Percentiles rank a stretch among this genome's conserved stretches.
These are phyloP conservation scores for Plantago major DNA, from an alignment of 257 asterid genomes.

Conservation along the genomic window DNA sequence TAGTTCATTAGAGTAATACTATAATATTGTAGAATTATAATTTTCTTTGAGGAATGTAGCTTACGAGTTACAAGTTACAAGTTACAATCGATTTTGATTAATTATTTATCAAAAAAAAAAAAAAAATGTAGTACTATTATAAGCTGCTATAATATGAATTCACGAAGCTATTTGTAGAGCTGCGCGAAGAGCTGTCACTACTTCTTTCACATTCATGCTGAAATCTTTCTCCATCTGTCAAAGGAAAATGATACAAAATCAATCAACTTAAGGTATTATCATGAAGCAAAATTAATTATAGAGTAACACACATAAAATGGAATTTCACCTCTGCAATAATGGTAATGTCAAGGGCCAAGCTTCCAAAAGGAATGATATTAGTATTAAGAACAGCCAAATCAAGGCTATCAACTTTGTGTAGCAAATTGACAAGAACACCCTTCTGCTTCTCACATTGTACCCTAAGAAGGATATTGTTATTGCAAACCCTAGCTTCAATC, in stretches of 20 bases:
- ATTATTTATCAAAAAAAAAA: neutral
- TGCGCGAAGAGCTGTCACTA: conserved; percentile 23
- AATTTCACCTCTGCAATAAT: conserved; percentile 35
- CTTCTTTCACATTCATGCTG: conserved; percentile 24
- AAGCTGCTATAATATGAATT: neutral
- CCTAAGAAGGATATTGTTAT: conserved; percentile 28
- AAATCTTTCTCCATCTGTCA: conserved; percentile 29
- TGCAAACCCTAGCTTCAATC: conserved; percentile 29
- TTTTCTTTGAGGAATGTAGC: too few species aligned
- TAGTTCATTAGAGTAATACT: too few species aligned
- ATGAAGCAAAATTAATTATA: neutral
- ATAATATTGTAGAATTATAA: too few species aligned
- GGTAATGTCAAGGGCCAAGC: conserved; percentile 30
- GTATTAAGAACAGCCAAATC: conserved; percentile 29
- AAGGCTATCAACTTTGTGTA: conserved; percentile 33
- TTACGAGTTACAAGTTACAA: too few species aligned
- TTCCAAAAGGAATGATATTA: conserved; percentile 32
- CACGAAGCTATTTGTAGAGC: conserved; percentile 18
- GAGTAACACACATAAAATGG: neutral
- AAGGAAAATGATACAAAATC: neutral
- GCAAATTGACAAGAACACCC: conserved; percentile 29
- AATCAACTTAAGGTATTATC: neutral
- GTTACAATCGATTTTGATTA: neutral
- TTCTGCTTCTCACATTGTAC: conserved; percentile 36
- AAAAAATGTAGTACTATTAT: neutral